Evolutionary conservation across 164 flowering plant genomes (phyloP).

Genomic region (Sextonia rubra): DNA sequence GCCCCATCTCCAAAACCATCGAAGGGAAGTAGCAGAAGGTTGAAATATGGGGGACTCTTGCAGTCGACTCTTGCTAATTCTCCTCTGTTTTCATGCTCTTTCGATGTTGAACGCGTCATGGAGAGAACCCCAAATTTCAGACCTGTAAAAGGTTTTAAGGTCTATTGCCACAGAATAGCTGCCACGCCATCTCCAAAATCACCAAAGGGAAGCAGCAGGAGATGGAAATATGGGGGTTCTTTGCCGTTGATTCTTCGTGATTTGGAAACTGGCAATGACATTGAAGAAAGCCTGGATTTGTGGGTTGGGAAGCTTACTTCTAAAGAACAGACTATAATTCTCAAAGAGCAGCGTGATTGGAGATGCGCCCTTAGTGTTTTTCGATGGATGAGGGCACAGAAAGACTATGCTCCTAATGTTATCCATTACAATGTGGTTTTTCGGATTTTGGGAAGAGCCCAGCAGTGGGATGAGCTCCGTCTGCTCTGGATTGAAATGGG

Average conservation of each 20-base stretch:
- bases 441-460: conserved; percentile 65
- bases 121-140: conserved; percentile 10
- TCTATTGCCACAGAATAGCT: conserved; percentile 29
- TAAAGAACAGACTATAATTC: conserved; percentile 78
- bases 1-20: conserved; percentile 20
- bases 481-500: conserved; percentile 93
- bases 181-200: conserved; percentile 21
- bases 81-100: neutral
- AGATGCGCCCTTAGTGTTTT: conserved; percentile 51
- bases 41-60: conserved; percentile 54
- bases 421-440: conserved; percentile 86
- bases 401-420: conserved; percentile 72
- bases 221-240: conserved; percentile 53
- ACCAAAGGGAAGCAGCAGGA: conserved; percentile 18
- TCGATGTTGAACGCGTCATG: neutral
- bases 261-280: conserved; percentile 39
- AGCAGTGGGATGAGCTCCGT: conserved; percentile 82
- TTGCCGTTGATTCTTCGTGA: conserved; percentile 53
- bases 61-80: conserved; percentile 44
- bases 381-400: conserved; percentile 67
- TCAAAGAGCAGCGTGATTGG: conserved; percentile 78
- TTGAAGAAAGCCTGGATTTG: conserved; percentile 39
- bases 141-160: conserved; percentile 32
- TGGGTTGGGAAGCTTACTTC: conserved; percentile 51
- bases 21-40: conserved; percentile 22